Evolutionary conservation across 805 yeast genomes (phyloP).

Genomic region (Brettanomyces anomalus): DNA sequence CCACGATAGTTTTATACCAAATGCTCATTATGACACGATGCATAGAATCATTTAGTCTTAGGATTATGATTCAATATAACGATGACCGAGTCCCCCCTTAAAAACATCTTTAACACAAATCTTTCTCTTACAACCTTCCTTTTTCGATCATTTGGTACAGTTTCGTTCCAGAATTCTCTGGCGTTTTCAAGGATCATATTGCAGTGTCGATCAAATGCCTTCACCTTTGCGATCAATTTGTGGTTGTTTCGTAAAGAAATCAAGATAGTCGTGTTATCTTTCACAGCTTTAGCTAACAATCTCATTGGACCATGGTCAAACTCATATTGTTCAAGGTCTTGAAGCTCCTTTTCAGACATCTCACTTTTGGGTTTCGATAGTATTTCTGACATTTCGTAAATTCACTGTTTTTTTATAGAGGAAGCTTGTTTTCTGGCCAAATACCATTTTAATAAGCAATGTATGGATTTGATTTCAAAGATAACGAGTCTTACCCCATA

Average conservation of each 20-base stretch:
- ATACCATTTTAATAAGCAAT: too few species aligned
- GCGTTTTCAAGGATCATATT: conserved; percentile 90
- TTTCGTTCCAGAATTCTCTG: conserved; percentile 57
- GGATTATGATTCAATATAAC: conserved; percentile 42
- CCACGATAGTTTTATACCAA: too few species aligned
- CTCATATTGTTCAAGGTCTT: conserved; percentile 81
- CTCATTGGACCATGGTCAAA: conserved; percentile 87
- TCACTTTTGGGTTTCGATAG: conserved; percentile 71
- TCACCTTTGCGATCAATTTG: conserved; percentile 80
- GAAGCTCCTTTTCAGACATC: conserved; percentile 69
- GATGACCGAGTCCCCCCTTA: conserved; percentile 93
- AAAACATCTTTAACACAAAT: conserved; percentile 79
- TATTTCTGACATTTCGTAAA: conserved; percentile 38
- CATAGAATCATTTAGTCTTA: too few species aligned
- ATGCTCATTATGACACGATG: too few species aligned
- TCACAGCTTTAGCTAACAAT: conserved; percentile 74
- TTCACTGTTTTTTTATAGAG: neutral
- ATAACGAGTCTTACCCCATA: too few species aligned
- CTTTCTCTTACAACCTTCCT: conserved; percentile 43
- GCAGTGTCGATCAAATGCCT: conserved; percentile 94
- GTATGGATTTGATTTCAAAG: too few species aligned
- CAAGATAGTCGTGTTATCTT: conserved; percentile 55
- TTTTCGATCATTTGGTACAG: conserved; percentile 57
- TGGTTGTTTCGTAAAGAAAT: conserved; percentile 91
- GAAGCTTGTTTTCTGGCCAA: too few species aligned